Percentiles rank a stretch among this genome's conserved stretches.
phyloP scores from a whole-genome alignment of 768 basidiomycete genomes.

The Asterophora parasitica region DNA sequence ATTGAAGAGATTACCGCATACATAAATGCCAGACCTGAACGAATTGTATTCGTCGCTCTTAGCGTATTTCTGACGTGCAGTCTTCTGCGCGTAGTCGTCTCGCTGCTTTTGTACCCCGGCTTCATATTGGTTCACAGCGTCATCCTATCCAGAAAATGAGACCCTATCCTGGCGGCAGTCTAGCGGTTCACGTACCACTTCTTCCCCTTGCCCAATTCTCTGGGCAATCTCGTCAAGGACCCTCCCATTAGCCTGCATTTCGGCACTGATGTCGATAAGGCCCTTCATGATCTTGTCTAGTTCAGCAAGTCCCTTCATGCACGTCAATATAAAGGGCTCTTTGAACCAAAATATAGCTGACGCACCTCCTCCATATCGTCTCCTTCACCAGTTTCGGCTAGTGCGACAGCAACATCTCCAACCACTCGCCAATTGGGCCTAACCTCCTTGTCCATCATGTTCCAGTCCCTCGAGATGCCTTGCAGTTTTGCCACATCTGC shows the following conservation, averaged over 20 bases:
- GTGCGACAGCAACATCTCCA: conserved; percentile 46
- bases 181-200: conserved; percentile 46
- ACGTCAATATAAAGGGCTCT: background rate
- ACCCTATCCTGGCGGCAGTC: background rate
- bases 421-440: conserved; percentile 43
- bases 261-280: conserved; percentile 60
- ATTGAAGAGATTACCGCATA: conserved; percentile 20
- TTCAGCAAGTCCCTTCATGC: conserved; percentile 44
- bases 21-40: conserved; percentile 68
- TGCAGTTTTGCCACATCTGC: conserved; percentile 47
- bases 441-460: conserved; percentile 44
- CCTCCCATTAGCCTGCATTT: conserved; percentile 53
- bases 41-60: conserved; percentile 52
- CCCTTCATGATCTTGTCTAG: conserved; percentile 67
- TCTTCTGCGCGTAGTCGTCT: conserved; percentile 51
- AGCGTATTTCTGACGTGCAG: conserved; percentile 75
- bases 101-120: conserved; percentile 35
- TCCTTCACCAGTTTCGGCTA: conserved; percentile 59
- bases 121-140: conserved; percentile 49
- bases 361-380: conserved; percentile 50
- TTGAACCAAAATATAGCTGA: background rate
- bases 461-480: conserved; percentile 63
- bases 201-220: conserved; percentile 46
- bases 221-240: conserved; percentile 55
- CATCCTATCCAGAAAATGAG: conserved; percentile 34